Evolutionary conservation across 305 asterid genomes (phyloP).

Genomic region (Solanum hybrid): DNA sequence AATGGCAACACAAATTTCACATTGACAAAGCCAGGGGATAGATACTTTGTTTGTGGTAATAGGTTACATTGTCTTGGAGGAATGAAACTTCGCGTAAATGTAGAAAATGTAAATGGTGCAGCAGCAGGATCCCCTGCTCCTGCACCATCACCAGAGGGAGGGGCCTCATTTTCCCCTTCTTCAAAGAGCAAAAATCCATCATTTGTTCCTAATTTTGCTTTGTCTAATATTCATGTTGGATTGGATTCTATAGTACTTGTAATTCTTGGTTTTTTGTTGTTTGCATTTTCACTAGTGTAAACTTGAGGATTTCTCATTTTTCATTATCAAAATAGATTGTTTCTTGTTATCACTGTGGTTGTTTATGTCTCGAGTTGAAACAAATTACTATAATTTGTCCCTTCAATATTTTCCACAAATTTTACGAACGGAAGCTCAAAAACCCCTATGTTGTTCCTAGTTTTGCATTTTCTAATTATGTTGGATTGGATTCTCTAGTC

Average conservation of each 20-base stretch:
- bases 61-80: conserved; percentile 72
- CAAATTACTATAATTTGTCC: background rate
- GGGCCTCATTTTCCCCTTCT: conserved; percentile 32
- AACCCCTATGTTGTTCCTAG: background rate
- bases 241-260: background rate
- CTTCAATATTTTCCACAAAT: background rate
- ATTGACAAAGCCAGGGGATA: conserved; percentile 41
- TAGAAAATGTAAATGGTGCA: conserved; percentile 4
- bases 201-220: conserved; percentile 12
- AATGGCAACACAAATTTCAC: conserved; percentile 52
- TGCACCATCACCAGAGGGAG: conserved; percentile 25
- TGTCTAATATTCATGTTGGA: background rate
- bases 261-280: background rate
- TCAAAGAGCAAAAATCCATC: conserved; percentile 41
- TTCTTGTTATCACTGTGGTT: background rate
- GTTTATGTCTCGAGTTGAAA: background rate
- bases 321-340: background rate
- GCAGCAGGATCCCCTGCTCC: conserved; percentile 12
- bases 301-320: background rate
- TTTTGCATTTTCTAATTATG: background rate
- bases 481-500: background rate
- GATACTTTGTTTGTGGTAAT: conserved; percentile 60
- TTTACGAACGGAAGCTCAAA: background rate
- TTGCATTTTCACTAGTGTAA: background rate
- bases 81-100: conserved; percentile 60